Percentiles rank a stretch among this genome's conserved stretches.
Conservation (phyloP, 192 early-diverging fungal species). For the Coemansia sp. region DNA sequence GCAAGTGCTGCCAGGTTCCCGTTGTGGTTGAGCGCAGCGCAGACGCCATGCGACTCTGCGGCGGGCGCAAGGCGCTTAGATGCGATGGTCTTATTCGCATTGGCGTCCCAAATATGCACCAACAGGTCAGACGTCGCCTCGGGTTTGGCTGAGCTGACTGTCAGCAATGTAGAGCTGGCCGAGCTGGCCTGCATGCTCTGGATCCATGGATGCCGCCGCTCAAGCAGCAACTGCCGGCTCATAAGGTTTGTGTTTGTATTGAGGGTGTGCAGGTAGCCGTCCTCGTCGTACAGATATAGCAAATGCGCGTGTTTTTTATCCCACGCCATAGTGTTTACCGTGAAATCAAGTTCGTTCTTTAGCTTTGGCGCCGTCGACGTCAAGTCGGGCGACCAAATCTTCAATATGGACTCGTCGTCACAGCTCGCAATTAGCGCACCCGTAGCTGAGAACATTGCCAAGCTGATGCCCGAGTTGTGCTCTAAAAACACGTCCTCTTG, state of each 20-base stretch:
- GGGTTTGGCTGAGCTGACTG: slow-evolving; percentile 41
- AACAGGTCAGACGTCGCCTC: slow-evolving; percentile 37
- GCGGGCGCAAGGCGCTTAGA: slow-evolving; percentile 19
- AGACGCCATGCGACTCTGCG: slow-evolving; percentile 40
- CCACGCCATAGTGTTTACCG: slow-evolving; percentile 51
- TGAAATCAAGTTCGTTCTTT: slow-evolving; percentile 52
- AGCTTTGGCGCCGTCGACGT: slow-evolving; percentile 30
- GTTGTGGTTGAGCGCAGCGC: slow-evolving; percentile 53
- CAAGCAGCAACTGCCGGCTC: slow-evolving; percentile 30
- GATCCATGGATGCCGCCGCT: slow-evolving; percentile 41
- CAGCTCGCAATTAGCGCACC: slow-evolving; percentile 53
- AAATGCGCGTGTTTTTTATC: slow-evolving; percentile 46
- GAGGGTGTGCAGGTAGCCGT: slow-evolving; percentile 47
- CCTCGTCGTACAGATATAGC: slow-evolving; percentile 49
- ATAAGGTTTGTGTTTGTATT: slow-evolving; percentile 49
- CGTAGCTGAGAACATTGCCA: slow-evolving; percentile 45
- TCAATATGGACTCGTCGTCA: slow-evolving; percentile 53
- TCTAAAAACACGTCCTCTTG: slow-evolving; percentile 53
- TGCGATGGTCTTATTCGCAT: slow-evolving; percentile 20
- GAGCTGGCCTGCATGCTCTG: slow-evolving; percentile 44
- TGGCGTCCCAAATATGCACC: slow-evolving; percentile 50
- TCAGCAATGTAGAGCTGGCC: slow-evolving; percentile 38
- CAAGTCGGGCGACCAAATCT: slow-evolving; percentile 51
- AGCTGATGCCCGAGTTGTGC: slow-evolving; percentile 47
- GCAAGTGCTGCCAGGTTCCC: slow-evolving; percentile 41